These are phyloP conservation scores for Ramaria sp. DNA, from an alignment of 768 basidiomycete species.

Conservation along the genomic window DNA sequence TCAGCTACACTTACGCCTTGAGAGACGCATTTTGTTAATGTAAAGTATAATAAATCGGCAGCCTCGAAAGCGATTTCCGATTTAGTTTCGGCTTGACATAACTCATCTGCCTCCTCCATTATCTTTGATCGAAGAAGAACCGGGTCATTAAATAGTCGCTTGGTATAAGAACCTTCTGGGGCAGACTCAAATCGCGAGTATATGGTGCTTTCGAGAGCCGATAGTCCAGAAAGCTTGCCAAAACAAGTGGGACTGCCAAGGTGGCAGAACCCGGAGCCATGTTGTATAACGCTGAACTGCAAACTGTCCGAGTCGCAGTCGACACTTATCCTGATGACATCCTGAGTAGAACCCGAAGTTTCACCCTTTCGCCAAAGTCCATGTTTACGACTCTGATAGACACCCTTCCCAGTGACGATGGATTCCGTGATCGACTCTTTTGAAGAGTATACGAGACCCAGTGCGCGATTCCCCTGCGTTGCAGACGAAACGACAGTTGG, in stretches of 20 bases:
- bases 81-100: slow-evolving; percentile 70
- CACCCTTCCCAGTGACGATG: slow-evolving; percentile 79
- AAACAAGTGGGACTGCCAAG: slow-evolving; percentile 84
- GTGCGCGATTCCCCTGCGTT: slow-evolving; percentile 53
- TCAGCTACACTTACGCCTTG: slow-evolving; percentile 75
- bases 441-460: slow-evolving; percentile 96
- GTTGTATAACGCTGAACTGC: slow-evolving; percentile 82
- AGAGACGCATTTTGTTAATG: slow-evolving; percentile 72
- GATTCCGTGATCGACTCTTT: slow-evolving; percentile 74
- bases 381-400: slow-evolving; percentile 94
- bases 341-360: slow-evolving; percentile 89
- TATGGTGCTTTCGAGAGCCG: slow-evolving; percentile 73
- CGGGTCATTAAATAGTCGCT: slow-evolving; percentile 71
- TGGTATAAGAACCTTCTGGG: slow-evolving; percentile 88
- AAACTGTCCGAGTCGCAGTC: slow-evolving; percentile 94
- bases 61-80: slow-evolving; percentile 91
- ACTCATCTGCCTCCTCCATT: slow-evolving; percentile 96
- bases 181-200: slow-evolving; percentile 59
- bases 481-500: slow-evolving; percentile 81
- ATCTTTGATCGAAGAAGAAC: slow-evolving; percentile 85
- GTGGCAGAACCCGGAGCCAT: slow-evolving; percentile 91
- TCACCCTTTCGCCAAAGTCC: slow-evolving; percentile 97
- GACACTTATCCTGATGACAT: slow-evolving; percentile 65
- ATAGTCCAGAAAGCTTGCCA: slow-evolving; percentile 65
- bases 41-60: slow-evolving; percentile 91